Base-by-base conservation (phyloP, 1,284 basidiomycete species). In the Xanthoconium separans region DNA sequence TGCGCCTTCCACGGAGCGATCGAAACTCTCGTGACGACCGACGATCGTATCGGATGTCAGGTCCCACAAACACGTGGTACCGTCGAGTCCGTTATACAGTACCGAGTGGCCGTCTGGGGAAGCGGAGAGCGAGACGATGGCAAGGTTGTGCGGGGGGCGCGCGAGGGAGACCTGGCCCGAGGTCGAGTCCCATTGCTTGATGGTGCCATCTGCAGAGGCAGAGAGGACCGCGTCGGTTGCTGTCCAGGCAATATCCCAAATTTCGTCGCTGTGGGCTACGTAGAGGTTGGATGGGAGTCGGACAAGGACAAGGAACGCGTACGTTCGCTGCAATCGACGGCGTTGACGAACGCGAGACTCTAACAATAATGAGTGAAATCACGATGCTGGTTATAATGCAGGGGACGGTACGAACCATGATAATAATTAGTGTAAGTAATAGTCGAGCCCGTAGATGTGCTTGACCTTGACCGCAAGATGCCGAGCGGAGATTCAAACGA, bases 221-320 rank as follows among this genome's bases (percentile, higher is more conserved):
- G 86, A 89, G 39, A 92, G 67, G 4, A 82, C 78, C 11, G 76
- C 77, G 56, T 91, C 87, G 39, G 81, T 77, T 0, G 77, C 65
- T 0, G 89, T 88, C 90, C 91, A 95, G 29, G 79, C 74, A 13
- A 89, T 74, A 56, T 84, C 90, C 84, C 92, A 94, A 48, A 94
- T 78, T 44, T 91, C 84, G 70, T 93, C 92, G 49, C 76, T 74
- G 70, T 93, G 91, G n/a, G 86, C 90, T 91, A 73, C 41, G 31
- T 7, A 27, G 60, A 60, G 61, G 41, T 34, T 30, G 48, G 22
- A 46, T 3, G n/a, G 22, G 3, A 29, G 33, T 45, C 13, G 42
- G 43, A 34, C 24, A 60, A 16, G 33, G 39, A 47, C 48, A 40
- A 42, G 37, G 29, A 37, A 50, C 56, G 66, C 79, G 66, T 81